Evolutionary conservation across 2,329 filamentous ascomycete genomes (phyloP).

Genomic region (Fusarium pseudocircinatum): DNA sequence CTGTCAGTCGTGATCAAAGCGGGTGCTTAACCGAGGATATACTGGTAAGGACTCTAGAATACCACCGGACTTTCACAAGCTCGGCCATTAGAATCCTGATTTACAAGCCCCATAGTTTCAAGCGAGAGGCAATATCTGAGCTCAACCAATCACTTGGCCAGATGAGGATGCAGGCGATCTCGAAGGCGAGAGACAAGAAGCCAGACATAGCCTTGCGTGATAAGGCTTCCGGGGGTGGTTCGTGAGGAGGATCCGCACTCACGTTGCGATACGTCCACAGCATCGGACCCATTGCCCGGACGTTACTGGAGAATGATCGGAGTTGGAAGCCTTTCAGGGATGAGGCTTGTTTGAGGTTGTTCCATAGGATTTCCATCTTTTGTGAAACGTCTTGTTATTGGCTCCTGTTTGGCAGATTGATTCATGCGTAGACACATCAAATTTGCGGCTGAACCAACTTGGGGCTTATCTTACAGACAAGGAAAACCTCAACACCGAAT

Average conservation of each 20-base stretch:
- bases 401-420: background rate
- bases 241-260: constrained; percentile 24
- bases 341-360: background rate
- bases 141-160: constrained; percentile 22
- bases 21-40: constrained; percentile 37
- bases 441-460: constrained; percentile 20
- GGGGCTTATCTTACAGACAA: constrained; percentile 15
- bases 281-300: constrained; percentile 23
- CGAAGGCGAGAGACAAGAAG: constrained; percentile 5
- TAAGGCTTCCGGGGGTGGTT: constrained; percentile 17
- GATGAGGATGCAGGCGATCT: constrained; percentile 19
- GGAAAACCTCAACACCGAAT: constrained; percentile 20
- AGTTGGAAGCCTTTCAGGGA: constrained; percentile 16
- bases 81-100: constrained; percentile 20
- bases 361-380: background rate
- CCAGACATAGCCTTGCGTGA: constrained; percentile 25
- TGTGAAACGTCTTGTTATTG: background rate
- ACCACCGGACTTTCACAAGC: constrained; percentile 21
- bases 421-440: background rate
- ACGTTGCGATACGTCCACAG: constrained; percentile 5
- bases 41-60: constrained; percentile 9
- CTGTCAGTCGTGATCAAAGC: background rate
- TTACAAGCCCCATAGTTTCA: background rate
- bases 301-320: constrained; percentile 36
- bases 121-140: constrained; percentile 1